Evolutionary conservation across 192 early-diverging fungal genomes (phyloP).

Genomic region (Podila clonocystis): DNA sequence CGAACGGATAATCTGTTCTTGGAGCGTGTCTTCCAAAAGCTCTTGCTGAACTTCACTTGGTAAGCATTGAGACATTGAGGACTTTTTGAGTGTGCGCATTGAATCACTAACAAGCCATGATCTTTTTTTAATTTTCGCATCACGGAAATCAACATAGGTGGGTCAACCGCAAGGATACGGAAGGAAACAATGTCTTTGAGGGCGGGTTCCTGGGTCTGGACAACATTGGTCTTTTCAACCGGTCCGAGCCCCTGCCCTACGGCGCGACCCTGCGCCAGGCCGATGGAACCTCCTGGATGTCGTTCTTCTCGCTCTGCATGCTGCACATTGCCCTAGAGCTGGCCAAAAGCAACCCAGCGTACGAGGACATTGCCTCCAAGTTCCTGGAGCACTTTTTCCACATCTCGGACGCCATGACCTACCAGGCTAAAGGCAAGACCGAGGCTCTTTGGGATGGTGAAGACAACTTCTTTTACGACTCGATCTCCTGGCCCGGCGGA

Average conservation of each 20-base stretch:
- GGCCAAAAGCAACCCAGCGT: constrained; percentile 31
- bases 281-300: constrained; percentile 67
- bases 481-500: constrained; percentile 56
- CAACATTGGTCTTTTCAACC: constrained; percentile 67
- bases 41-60: constrained; percentile 49
- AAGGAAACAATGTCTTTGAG: constrained; percentile 63
- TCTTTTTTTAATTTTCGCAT: background rate
- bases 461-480: constrained; percentile 67
- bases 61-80: too few species aligned
- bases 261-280: constrained; percentile 58
- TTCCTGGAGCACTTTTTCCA: constrained; percentile 69
- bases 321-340: constrained; percentile 43
- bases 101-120: too few species aligned
- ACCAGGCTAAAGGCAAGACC: constrained; percentile 34
- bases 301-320: constrained; percentile 52
- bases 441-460: constrained; percentile 53
- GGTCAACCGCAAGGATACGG: constrained; percentile 64
- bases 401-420: constrained; percentile 66
- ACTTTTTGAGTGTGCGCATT: too few species aligned
- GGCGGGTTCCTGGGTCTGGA: constrained; percentile 66
- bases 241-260: constrained; percentile 57
- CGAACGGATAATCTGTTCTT: constrained; percentile 25
- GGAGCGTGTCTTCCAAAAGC: constrained; percentile 45
- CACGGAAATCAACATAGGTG: constrained; percentile 28
- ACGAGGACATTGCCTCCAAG: constrained; percentile 63